A percentile compares a stretch with the other conserved stretches of the same genome.
These are phyloP conservation scores for Rhytidhysteron rufulum DNA, from an alignment of 2,329 filamentous ascomycete species.

Conservation along the genomic window DNA sequence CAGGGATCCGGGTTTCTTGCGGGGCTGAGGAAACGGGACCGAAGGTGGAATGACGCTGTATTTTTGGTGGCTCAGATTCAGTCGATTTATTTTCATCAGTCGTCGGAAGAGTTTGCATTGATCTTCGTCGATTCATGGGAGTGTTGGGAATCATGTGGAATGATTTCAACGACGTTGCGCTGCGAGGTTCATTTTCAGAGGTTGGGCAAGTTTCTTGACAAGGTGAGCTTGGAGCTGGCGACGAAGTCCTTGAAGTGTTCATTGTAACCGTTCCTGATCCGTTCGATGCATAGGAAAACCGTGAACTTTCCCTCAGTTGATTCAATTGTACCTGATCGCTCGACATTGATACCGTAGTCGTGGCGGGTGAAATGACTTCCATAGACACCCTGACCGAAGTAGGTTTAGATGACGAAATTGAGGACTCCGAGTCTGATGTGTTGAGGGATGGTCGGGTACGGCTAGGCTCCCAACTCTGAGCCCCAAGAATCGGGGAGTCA, in stretches of 20 bases:
- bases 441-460: slow-evolving; percentile 23
- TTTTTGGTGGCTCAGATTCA: not conserved
- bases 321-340: slow-evolving; percentile 34
- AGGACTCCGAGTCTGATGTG: slow-evolving; percentile 26
- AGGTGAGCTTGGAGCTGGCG: slow-evolving; percentile 32
- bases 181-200: slow-evolving; percentile 27
- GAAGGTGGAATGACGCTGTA: slow-evolving; percentile 3
- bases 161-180: slow-evolving; percentile 33
- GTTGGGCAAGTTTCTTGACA: slow-evolving; percentile 21
- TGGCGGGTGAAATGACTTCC: slow-evolving; percentile 31
- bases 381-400: slow-evolving; percentile 27
- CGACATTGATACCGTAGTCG: slow-evolving; percentile 27
- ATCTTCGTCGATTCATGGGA: slow-evolving; percentile 29
- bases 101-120: slow-evolving; percentile 35
- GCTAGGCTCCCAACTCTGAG: slow-evolving; percentile 28
- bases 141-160: slow-evolving; percentile 35
- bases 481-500: slow-evolving; percentile 24
- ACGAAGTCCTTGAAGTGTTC: slow-evolving; percentile 33
- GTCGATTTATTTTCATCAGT: slow-evolving; percentile 26
- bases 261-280: slow-evolving; percentile 28
- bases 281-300: slow-evolving; percentile 35
- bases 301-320: slow-evolving; percentile 33
- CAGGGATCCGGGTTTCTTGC: slow-evolving; percentile 7
- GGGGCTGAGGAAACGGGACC: not conserved
- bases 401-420: slow-evolving; percentile 22